Evolutionary conservation across 768 basidiomycete species (phyloP).

Genomic region (Scleroderma bovista): DNA sequence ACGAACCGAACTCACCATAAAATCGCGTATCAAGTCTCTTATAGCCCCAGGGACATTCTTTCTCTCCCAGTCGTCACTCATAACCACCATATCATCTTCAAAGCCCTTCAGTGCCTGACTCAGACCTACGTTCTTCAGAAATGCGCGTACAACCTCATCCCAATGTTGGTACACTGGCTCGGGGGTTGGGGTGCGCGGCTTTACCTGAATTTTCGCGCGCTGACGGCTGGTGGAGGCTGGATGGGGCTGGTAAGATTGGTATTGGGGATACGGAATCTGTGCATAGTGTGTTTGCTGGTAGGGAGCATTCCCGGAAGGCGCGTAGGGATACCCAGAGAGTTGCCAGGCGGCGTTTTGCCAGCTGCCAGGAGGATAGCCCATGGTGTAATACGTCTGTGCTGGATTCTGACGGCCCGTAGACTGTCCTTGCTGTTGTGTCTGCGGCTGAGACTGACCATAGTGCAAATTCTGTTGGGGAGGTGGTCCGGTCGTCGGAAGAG

Average conservation of each 20-base stretch:
- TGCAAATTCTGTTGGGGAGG: conserved; percentile 13
- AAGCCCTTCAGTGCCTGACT: conserved; percentile 57
- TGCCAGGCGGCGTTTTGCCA: conserved; percentile 30
- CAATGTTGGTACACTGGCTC: conserved; percentile 51
- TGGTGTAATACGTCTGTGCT: conserved; percentile 24
- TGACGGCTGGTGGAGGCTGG: conserved; percentile 15
- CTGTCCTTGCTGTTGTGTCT: conserved; percentile 9
- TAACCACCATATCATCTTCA: conserved; percentile 64
- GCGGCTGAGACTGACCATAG: conserved; percentile 9
- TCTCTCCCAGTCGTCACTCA: conserved; percentile 62
- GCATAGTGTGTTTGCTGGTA: conserved; percentile 31
- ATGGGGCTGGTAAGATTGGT: conserved; percentile 29
- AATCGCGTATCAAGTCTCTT: conserved; percentile 41
- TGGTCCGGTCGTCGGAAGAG: conserved; percentile 11
- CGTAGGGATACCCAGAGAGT: conserved; percentile 29
- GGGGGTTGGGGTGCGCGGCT: conserved; percentile 30
- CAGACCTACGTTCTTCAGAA: conserved; percentile 50
- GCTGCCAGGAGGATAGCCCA: conserved; percentile 28
- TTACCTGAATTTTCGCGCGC: conserved; percentile 20
- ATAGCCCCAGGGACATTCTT: conserved; percentile 53
- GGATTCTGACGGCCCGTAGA: conserved; percentile 8
- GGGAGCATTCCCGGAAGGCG: conserved; percentile 23
- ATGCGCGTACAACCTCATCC: conserved; percentile 52
- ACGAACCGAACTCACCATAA: conserved; percentile 35
- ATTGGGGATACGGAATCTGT: conserved; percentile 30